Percentiles rank a stretch among this genome's conserved stretches.
Conservation (phyloP, 768 basidiomycete species). For the Polyporus arcularius region DNA sequence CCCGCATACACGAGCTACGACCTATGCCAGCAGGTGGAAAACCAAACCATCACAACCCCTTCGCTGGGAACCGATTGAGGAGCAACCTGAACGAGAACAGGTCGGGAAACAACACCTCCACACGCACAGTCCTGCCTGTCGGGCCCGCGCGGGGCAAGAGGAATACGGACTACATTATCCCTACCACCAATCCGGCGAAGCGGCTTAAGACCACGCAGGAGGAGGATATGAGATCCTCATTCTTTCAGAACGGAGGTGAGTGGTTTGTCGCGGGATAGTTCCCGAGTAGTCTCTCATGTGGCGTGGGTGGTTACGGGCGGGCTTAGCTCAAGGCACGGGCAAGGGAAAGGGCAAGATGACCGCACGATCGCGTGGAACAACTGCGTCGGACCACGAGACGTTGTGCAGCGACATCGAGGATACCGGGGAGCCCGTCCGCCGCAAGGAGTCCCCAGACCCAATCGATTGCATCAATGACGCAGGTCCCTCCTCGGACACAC, state of each 20-base stretch:
- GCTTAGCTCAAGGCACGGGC: neutral
- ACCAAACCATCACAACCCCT: no score
- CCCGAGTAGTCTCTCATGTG: neutral
- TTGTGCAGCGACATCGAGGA: slow-evolving; percentile 6
- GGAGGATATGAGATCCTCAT: no score
- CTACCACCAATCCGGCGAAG: neutral
- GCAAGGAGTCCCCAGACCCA: slow-evolving; percentile 10
- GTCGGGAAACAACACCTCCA: neutral
- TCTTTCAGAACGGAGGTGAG: slow-evolving; percentile 1
- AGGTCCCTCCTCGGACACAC: neutral
- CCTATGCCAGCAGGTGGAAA: no score
- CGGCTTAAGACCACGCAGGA: neutral
- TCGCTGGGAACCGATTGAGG: no score
- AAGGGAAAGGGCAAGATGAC: neutral
- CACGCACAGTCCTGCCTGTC: neutral
- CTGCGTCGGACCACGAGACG: neutral
- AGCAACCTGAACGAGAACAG: neutral
- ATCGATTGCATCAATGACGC: slow-evolving; percentile 1
- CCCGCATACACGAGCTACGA: no score
- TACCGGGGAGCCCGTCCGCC: neutral
- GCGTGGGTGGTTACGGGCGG: neutral
- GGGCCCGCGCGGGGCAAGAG: neutral
- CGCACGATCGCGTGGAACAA: neutral
- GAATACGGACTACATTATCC: neutral
- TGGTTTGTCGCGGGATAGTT: neutral